Base-by-base conservation (phyloP, 768 basidiomycete species). In the Rhodotorula taiwanensis region DNA sequence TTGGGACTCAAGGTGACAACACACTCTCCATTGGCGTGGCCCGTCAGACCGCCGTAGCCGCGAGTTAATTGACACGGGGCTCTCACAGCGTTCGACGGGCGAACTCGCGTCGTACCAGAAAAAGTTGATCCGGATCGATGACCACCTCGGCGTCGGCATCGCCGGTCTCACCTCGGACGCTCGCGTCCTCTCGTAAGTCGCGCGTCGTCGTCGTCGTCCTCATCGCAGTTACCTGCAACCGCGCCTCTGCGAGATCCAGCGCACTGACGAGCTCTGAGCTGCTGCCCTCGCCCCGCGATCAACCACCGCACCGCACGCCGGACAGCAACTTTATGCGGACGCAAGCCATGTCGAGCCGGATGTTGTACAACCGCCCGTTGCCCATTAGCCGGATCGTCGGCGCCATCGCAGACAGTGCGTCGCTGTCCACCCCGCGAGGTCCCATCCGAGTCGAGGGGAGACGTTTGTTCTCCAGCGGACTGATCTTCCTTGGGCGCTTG, bases 41-140 rank as follows among this genome's bases (percentile, higher is more conserved):
- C n/a, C n/a, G n/a, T n/a, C 45, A 27, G 23, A 36, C 28, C 41
- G 30, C n/a, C 31, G 2, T 23, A 41, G 25, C 27, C 20, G 36
- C 20, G n/a, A n/a, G n/a, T n/a, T n/a, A 5, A 20, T 16, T 45
- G 30, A 36, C 18, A 16, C 36, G 2, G n/a, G 45, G 23, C 7
- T 8, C 13, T 5, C 11, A 25, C 71, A 99, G 95, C 84, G 94
- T 76, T 98, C 95, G 33, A 93, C 91, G 20, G 95, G 95, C 64
- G 94, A 98, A 76, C 82, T 99, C 55, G 93, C 95, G 21, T 90
- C 89, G n/a, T 98, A 98, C 81, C 95, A 99, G 76, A 93, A 98
- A 80, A 98, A 99, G 82, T 88, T 98, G 86, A 95, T 94, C 77
- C 83, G 92, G 74, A 94, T 99, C 84, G 95, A 99, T 74, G 92